Conservation (phyloP, 2,329 filamentous ascomycete species). For the Trichoderma polysporum region DNA sequence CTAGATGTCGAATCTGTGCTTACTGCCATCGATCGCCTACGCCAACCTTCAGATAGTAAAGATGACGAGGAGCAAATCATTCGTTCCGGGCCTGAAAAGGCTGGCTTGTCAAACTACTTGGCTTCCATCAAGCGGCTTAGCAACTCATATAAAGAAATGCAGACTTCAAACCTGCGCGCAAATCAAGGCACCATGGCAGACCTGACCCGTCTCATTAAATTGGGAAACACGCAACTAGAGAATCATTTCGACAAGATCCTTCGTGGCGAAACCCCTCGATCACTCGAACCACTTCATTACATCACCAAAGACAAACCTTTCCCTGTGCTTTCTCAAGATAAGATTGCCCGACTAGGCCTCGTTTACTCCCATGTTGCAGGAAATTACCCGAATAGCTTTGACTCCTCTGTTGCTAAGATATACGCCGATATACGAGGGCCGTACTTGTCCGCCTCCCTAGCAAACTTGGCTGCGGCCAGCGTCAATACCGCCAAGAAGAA, state of each 20-base stretch:
- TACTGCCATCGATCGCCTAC: constrained; percentile 80
- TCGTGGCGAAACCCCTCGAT: constrained; percentile 69
- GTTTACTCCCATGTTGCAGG: constrained; percentile 74
- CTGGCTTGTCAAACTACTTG: constrained; percentile 80
- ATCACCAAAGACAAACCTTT: constrained; percentile 88
- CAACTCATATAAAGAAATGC: constrained; percentile 80
- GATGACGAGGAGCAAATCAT: constrained; percentile 91
- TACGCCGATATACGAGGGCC: constrained; percentile 85
- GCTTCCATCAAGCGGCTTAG: constrained; percentile 86
- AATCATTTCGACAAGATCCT: constrained; percentile 78
- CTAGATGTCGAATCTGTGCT: constrained; percentile 83
- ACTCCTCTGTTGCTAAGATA: constrained; percentile 73
- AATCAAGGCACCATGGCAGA: constrained; percentile 88
- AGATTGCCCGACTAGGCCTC: constrained; percentile 71
- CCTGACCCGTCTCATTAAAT: constrained; percentile 72
- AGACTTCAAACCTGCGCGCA: constrained; percentile 83
- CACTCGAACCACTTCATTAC: constrained; percentile 86
- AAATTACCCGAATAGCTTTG: constrained; percentile 53
- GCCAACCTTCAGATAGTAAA: constrained; percentile 89
- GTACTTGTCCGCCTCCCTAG: constrained; percentile 78
- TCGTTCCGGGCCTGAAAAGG: constrained; percentile 78
- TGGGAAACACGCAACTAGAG: constrained; percentile 80
- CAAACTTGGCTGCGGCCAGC: constrained; percentile 84
- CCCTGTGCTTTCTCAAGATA: constrained; percentile 74
- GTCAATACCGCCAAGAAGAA: constrained; percentile 80